Conservation (phyloP, 2,329 filamentous ascomycete genomes). For the Rutstroemia sp. region DNA sequence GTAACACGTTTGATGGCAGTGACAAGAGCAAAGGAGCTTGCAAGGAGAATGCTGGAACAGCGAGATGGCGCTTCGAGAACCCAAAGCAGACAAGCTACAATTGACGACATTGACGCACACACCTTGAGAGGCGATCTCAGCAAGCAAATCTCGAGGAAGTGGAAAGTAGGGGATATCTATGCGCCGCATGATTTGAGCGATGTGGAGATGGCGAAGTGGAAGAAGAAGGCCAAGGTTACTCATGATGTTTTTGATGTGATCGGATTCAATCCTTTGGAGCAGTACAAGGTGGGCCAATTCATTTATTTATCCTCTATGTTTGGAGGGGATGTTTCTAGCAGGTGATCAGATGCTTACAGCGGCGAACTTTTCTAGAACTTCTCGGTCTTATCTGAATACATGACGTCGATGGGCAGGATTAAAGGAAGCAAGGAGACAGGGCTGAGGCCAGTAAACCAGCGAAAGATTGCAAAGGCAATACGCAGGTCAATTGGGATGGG, state of each 20-base stretch:
- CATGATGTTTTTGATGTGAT: conserved; percentile 73
- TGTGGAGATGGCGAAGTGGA: conserved; percentile 77
- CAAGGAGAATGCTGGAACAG: too few relatives aligned
- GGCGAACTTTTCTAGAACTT: conserved; percentile 61
- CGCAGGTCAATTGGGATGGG: conserved; percentile 82
- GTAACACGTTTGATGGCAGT: too few relatives aligned
- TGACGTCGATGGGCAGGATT: conserved; percentile 79
- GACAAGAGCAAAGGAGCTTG: too few relatives aligned
- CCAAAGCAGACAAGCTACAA: neutral
- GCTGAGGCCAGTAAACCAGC: conserved; percentile 81
- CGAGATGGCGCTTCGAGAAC: too few relatives aligned
- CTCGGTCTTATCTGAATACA: conserved; percentile 81
- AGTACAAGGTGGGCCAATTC: conserved; percentile 69
- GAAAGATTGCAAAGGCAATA: conserved; percentile 88
- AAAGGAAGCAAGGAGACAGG: conserved; percentile 69
- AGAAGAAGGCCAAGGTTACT: conserved; percentile 43
- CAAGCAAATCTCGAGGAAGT: conserved; percentile 61
- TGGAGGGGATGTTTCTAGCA: neutral
- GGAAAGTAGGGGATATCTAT: conserved; percentile 77
- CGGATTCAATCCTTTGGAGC: conserved; percentile 69
- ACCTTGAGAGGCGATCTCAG: conserved; percentile 40
- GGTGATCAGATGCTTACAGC: neutral
- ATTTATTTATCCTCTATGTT: neutral
- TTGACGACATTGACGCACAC: conserved; percentile 9
- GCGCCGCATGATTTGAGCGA: conserved; percentile 79